Evolutionary conservation across 305 asterid genomes (phyloP).

Genomic region (Rubia tinctorum): DNA sequence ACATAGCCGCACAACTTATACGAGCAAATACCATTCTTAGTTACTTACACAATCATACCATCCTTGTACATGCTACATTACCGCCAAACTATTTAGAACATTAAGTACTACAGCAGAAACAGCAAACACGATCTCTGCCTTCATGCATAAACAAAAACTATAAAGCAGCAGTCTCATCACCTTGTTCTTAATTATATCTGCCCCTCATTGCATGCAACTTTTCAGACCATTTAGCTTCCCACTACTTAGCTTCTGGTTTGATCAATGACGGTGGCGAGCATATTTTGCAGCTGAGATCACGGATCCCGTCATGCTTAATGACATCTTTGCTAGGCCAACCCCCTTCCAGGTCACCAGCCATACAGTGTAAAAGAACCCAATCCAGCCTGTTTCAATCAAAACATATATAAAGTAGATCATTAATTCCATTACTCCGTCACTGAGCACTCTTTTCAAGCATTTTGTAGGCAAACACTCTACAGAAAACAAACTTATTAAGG

Average conservation of each 20-base stretch:
- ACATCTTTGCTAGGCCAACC: constrained; percentile 47
- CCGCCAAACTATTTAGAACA: background rate
- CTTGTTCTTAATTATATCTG: background rate
- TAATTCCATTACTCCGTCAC: background rate
- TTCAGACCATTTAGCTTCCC: background rate
- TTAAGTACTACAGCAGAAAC: background rate
- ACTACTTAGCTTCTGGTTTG: constrained; percentile 9
- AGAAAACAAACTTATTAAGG: background rate
- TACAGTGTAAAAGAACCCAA: constrained; percentile 57
- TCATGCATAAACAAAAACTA: background rate
- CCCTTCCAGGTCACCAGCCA: constrained; percentile 53
- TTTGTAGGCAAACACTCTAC: background rate
- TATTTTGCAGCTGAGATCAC: constrained; percentile 47
- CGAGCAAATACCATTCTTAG: background rate
- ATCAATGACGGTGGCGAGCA: constrained; percentile 13
- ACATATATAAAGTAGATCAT: background rate
- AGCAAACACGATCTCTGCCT: background rate
- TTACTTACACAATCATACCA: background rate
- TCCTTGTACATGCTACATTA: background rate
- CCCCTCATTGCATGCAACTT: background rate
- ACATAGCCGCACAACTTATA: constrained; percentile 1
- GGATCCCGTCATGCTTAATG: constrained; percentile 51
- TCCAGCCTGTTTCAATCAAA: constrained; percentile 53
- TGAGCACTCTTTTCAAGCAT: constrained; percentile 1
- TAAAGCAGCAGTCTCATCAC: background rate